phyloP scores from a whole-genome alignment of 352 stramenopile species.

The Phytophthora palmivora region DNA sequence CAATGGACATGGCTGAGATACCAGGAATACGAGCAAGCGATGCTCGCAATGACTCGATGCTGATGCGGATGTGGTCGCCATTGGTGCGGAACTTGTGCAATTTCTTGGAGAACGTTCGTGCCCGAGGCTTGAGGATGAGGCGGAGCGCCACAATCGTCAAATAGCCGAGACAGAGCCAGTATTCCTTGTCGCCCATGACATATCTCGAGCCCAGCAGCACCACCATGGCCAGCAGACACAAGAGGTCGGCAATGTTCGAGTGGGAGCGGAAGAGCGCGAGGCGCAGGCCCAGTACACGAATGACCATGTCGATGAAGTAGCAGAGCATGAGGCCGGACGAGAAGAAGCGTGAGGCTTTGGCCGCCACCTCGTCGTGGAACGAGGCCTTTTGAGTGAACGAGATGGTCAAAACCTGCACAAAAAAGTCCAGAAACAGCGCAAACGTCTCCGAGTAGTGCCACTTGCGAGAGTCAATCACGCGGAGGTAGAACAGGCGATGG shows the following conservation, averaged over 20 bases:
- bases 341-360: constrained; percentile 77
- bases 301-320: constrained; percentile 87
- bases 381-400: constrained; percentile 73
- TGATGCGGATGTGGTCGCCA: constrained; percentile 86
- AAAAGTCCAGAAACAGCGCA: constrained; percentile 87
- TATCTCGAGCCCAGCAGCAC: constrained; percentile 59
- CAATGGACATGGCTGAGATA: constrained; percentile 82
- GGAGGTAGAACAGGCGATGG: constrained; percentile 82
- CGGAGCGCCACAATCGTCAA: constrained; percentile 69
- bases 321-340: constrained; percentile 78
- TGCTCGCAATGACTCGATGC: constrained; percentile 82
- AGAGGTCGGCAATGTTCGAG: constrained; percentile 83
- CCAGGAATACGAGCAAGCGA: constrained; percentile 83
- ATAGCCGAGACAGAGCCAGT: constrained; percentile 78
- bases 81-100: constrained; percentile 89
- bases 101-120: constrained; percentile 88
- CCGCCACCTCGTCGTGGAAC: constrained; percentile 70
- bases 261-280: constrained; percentile 81
- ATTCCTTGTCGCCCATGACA: constrained; percentile 65
- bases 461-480: constrained; percentile 88
- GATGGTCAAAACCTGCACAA: constrained; percentile 82
- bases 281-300: constrained; percentile 76
- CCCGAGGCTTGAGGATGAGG: constrained; percentile 86
- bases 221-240: constrained; percentile 77
- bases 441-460: constrained; percentile 91